Evolutionary conservation across 805 yeast genomes (phyloP), one percentile per base, ranked within the genome.

Genomic region (Jamesozyma gamospora): DNA sequence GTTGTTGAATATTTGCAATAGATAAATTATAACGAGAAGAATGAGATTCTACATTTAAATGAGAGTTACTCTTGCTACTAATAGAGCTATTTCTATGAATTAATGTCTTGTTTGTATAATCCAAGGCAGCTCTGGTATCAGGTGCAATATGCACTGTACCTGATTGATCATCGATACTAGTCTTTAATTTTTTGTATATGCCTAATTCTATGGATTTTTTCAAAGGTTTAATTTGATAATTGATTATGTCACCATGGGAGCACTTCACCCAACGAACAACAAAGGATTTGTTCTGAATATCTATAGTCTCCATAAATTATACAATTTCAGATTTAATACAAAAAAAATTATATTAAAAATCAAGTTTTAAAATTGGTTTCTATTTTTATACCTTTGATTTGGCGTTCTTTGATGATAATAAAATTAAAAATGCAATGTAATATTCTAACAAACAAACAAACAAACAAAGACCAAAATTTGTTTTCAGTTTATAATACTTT

Each of bases 181-280:
- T 40, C 39, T 52, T 52, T 8, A 52, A 41, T 33, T 47, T 50
- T 42, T 60, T 56, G 43, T 66, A 65, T 4, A 66, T 54, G 18
- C 65, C 62, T 24, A 67, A 52, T 25, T 55, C 62, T 39, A 81
- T 72, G 13, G 83, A 74, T 48, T 74, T 72, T 54, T 78, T 79
- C 45, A 80, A 58, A 1, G 97, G 96, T 51, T 79, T 80, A 38
- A 87, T 70, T 54, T 82, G 88, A 82, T 92, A 90, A 45, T 74
- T 74, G 33, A 90, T 72, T 15, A 69, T 58, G 25, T 79, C 72
- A 42, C 77, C 72, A 30, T 75, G 81, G 0, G 83, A 81, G 6
- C 83, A 82, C 45, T 77, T 74, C 40, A 88, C 77, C 97, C 97
- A 92, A 51, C 90, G 85, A 53, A 88, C 83, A 45, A 87, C 75